A percentile compares a stretch with the other conserved stretches of the same genome.
Conservation (phyloP, 345 rosid species). For the Eutrema yunnanense region DNA sequence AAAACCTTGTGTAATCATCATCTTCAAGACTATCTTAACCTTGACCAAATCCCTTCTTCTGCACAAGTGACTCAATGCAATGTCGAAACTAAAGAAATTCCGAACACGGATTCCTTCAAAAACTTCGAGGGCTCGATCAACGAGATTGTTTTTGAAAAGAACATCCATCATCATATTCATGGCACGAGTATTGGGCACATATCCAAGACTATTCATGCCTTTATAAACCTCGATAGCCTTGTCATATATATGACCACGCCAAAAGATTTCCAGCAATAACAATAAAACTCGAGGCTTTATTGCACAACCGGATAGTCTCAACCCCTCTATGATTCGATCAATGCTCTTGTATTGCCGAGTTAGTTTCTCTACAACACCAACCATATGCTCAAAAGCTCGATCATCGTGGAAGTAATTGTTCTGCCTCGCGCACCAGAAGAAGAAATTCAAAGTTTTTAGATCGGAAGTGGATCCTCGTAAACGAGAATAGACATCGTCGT, state of each 20-base stretch:
- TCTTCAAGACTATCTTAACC: constrained; percentile 36
- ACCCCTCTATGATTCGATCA: constrained; percentile 34
- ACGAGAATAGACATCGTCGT: constrained; percentile 41
- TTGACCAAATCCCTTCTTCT: constrained; percentile 35
- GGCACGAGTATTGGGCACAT: constrained; percentile 50
- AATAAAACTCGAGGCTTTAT: constrained; percentile 45
- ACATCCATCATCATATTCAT: constrained; percentile 62
- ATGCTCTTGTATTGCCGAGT: constrained; percentile 27
- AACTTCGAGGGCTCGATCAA: constrained; percentile 36
- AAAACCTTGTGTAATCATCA: constrained; percentile 50
- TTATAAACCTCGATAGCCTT: constrained; percentile 49
- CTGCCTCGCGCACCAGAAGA: constrained; percentile 58
- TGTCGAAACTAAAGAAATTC: constrained; percentile 58
- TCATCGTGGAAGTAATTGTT: constrained; percentile 46
- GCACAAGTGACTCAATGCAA: constrained; percentile 54
- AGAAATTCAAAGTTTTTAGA: constrained; percentile 52
- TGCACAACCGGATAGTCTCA: constrained; percentile 39
- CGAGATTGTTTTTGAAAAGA: constrained; percentile 34
- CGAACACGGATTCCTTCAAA: constrained; percentile 36
- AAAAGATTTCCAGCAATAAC: constrained; percentile 59
- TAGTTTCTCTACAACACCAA: constrained; percentile 37
- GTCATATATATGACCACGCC: constrained; percentile 52
- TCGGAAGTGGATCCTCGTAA: constrained; percentile 47
- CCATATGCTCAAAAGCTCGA: constrained; percentile 49
- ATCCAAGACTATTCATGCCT: constrained; percentile 47